Conservation (phyloP, 306 rosid species). For the Carpinus fangiana region DNA sequence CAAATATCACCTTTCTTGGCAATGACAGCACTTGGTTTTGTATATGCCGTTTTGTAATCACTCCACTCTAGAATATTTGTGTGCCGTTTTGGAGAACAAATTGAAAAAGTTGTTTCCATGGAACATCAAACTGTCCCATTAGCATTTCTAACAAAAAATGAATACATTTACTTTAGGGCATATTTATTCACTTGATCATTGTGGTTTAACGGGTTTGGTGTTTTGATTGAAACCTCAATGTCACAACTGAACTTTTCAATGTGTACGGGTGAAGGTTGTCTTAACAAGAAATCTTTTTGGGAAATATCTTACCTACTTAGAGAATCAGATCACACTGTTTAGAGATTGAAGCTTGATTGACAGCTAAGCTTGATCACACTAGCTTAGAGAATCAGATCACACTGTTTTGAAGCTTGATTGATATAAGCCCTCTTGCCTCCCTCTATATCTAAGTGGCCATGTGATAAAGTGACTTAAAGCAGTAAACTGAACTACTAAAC, state of each 20-base stretch:
- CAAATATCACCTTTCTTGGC: neutral
- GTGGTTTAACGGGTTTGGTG: neutral
- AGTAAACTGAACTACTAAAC: neutral
- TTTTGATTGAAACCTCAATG: neutral
- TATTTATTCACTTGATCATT: neutral
- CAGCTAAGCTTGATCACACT: neutral
- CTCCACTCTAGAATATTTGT: neutral
- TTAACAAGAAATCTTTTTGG: neutral
- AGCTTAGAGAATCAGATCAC: neutral
- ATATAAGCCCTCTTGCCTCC: neutral
- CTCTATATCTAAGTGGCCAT: neutral
- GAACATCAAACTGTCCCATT: neutral
- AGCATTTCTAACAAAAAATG: neutral
- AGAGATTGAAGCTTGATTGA: neutral
- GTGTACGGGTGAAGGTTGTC: neutral
- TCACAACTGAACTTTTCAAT: neutral
- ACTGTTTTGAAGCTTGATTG: neutral
- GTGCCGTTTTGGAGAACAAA: neutral
- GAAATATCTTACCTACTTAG: neutral
- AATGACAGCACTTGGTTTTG: neutral
- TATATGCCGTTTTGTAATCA: neutral
- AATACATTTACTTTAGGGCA: neutral
- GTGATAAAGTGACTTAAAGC: neutral
- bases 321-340: neutral
- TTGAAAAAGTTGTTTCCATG: neutral